Conservation (phyloP, 1,139 yeast species). For the Candida tropicalis region DNA sequence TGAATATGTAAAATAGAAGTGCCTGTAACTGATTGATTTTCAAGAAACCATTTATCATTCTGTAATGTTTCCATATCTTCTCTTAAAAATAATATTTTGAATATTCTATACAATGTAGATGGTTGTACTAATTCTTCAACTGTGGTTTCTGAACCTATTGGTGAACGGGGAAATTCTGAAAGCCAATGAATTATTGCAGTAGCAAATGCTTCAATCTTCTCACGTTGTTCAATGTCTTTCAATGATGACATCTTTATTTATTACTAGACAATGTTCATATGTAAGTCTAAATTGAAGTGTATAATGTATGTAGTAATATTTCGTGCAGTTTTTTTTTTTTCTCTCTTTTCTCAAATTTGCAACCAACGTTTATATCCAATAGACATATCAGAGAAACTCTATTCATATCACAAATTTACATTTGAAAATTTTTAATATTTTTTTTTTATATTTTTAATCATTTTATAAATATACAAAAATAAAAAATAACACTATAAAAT, state of each 20-base stretch:
- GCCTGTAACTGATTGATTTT: constrained; percentile 8
- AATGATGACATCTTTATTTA: constrained; percentile 6
- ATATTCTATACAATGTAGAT: constrained; percentile 16
- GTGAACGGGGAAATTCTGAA: constrained; percentile 25
- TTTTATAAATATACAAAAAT: neutral
- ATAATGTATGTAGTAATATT: too few species aligned
- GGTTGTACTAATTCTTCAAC: constrained; percentile 21
- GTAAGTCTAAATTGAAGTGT: too few species aligned
- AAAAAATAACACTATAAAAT: constrained; percentile 3
- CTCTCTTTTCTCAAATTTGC: neutral
- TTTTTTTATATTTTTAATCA: neutral
- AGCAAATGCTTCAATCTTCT: constrained; percentile 6
- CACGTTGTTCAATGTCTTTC: neutral
- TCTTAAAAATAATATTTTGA: constrained; percentile 18
- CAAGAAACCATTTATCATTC: constrained; percentile 2
- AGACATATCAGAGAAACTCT: neutral
- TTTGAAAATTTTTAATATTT: too few species aligned
- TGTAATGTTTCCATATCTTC: constrained; percentile 18
- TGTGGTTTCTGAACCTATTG: constrained; percentile 16
- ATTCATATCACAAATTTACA: too few species aligned
- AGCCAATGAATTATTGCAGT: constrained; percentile 28
- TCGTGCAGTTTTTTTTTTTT: neutral
- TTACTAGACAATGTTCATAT: too few species aligned
- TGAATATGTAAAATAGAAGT: constrained; percentile 9
- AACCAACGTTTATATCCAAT: neutral